Percentiles rank a stretch among this genome's conserved stretches.
Evolutionary conservation across 208 protist genomes (phyloP).

Genomic region (Leishmania braziliensis): DNA sequence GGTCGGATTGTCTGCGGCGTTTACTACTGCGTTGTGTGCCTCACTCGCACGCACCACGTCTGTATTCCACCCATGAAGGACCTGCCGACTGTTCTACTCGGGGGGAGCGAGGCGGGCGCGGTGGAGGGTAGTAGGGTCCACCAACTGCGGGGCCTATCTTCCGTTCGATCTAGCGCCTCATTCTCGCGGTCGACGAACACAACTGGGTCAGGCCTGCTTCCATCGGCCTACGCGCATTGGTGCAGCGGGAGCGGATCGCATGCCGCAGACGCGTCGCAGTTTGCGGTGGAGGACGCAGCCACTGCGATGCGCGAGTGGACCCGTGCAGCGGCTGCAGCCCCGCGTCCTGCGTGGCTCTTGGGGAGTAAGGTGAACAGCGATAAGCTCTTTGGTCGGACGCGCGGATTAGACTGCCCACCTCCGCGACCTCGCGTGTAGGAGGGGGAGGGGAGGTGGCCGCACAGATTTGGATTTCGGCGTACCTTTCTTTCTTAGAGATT

Average conservation of each 20-base stretch:
- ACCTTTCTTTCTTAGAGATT: neutral
- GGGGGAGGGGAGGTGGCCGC: neutral
- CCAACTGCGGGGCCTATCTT: neutral
- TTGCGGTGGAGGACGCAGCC: slow-evolving; percentile 1
- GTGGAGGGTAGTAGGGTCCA: neutral
- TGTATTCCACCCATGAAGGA: slow-evolving; percentile 14
- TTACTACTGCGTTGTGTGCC: slow-evolving; percentile 43
- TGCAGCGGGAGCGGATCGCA: neutral
- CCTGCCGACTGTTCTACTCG: neutral
- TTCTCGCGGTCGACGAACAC: neutral
- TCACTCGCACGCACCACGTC: slow-evolving; percentile 30
- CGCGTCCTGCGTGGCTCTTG: slow-evolving; percentile 16
- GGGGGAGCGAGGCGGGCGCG: neutral
- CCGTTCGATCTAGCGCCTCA: neutral
- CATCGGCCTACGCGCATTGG: neutral
- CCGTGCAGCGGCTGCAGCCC: neutral
- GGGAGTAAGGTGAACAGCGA: slow-evolving; percentile 7
- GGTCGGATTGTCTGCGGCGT: slow-evolving; percentile 15
- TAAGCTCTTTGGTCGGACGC: slow-evolving; percentile 4
- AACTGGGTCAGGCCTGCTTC: neutral
- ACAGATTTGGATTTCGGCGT: neutral
- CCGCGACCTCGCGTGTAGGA: slow-evolving; percentile 8
- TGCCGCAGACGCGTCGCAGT: neutral
- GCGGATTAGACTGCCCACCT: slow-evolving; percentile 10
- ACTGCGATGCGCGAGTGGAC: slow-evolving; percentile 25